Conservation (phyloP, 2,329 filamentous ascomycete genomes). For the Zasmidium cellare region DNA sequence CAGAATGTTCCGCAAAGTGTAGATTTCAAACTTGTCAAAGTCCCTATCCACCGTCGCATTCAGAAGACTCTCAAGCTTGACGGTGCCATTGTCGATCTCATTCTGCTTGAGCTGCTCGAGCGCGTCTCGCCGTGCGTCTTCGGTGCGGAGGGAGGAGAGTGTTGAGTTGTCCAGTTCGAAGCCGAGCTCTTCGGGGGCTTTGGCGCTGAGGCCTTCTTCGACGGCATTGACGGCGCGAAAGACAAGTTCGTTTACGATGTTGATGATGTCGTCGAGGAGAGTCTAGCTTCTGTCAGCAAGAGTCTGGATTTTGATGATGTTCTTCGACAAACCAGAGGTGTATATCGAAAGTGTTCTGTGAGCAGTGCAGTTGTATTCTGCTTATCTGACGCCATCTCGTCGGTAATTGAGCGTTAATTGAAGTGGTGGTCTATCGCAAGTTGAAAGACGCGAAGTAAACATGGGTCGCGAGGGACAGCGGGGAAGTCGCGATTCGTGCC, state of each 20-base stretch:
- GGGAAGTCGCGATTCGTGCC: background rate
- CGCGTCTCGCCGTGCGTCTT: constrained; percentile 37
- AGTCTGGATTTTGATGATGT: constrained; percentile 46
- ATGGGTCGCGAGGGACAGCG: too few relatives aligned
- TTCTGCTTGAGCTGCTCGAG: constrained; percentile 31
- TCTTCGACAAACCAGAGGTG: constrained; percentile 59
- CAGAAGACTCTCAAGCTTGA: constrained; percentile 52
- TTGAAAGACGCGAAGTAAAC: background rate
- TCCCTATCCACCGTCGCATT: constrained; percentile 52
- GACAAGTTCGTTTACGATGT: constrained; percentile 89
- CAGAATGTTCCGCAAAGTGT: constrained; percentile 75
- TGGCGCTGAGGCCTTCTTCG: constrained; percentile 75
- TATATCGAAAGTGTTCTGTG: constrained; percentile 94
- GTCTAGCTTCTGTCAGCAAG: constrained; percentile 55
- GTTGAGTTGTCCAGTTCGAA: constrained; percentile 51
- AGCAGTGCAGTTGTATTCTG: constrained; percentile 63
- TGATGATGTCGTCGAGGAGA: constrained; percentile 96
- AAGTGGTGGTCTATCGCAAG: background rate
- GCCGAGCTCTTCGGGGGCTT: constrained; percentile 75
- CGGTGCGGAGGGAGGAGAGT: constrained; percentile 13
- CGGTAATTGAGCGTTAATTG: background rate
- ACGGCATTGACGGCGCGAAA: constrained; percentile 87
- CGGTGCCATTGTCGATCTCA: constrained; percentile 77
- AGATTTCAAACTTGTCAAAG: constrained; percentile 64
- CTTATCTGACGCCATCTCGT: constrained; percentile 43